Base-by-base conservation (phyloP, 257 asterid genomes). In the Nicotiana otophora region DNA sequence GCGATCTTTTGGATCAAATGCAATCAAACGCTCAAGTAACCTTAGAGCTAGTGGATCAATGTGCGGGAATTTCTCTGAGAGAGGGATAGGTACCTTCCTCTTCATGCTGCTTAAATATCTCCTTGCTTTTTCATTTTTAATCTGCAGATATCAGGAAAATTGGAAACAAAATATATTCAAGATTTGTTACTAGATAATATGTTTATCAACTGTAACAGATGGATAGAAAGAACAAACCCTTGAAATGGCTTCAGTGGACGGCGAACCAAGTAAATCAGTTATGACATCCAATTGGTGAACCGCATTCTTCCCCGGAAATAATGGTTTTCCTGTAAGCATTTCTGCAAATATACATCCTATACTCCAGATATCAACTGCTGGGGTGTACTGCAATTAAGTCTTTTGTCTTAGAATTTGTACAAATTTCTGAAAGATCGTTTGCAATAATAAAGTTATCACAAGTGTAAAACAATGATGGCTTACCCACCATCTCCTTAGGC, bases 291-390 rank as follows among this genome's bases (percentile, higher is more conserved):
- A 90, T 86, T 95, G 97, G 85, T 93, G 95, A 83, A 95, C 97
- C 79, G 91, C 98, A 82, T 95, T 91, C 81, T 88, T 94, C 69
- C 98, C 99, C 57, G 99, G 97, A 84, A 95, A 95, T 87, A 95
- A 82, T 3, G 98, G 98, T 82, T 91, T 93, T 62, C 99, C 97
- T 34, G 91, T 87, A 51, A 95, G 88, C 91, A 95, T 90, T 91
- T 95, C 99, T 9, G 93, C 98, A 88, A 93, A 95, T 87, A 95
- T 93, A 86, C 99, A 95, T 86, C 99, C 99, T 78, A 95, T 89
- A 89, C 99, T 93, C 99, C 99, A 95, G 81, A 93, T 92, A 80
- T 95, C 99, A 84, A 93, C 94, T 76, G 99, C 98, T 28, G 98
- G 98, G 54, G 99, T 93, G 84, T 95, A 95, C 98, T 95, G 96